Evolutionary conservation across 257 asterid species (phyloP).

Genomic region (Lycium ferocissimum): DNA sequence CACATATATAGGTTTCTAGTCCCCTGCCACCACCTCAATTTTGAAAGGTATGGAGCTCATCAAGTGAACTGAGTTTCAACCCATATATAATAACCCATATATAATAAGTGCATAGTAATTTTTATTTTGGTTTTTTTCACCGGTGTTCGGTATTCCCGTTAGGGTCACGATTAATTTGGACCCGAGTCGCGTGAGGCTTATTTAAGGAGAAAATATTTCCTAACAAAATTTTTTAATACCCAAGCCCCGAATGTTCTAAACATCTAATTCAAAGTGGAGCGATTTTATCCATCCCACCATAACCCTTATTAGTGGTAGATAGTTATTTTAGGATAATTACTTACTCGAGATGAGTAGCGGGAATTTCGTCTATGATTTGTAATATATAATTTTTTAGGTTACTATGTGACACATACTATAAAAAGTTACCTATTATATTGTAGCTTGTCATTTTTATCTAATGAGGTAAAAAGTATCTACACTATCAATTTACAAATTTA

Average conservation of each 20-base stretch:
- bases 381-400: neutral
- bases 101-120: neutral
- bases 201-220: neutral
- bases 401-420: neutral
- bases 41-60: neutral
- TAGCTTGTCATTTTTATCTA: constrained; percentile 15
- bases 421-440: neutral
- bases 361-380: neutral
- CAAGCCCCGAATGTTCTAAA: no score
- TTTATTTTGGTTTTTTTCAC: no score
- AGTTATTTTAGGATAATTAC: neutral
- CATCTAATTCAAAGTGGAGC: neutral
- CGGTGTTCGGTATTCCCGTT: neutral
- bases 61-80: neutral
- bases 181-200: no score
- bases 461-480: constrained; percentile 1
- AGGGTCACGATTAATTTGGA: neutral
- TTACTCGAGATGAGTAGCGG: neutral
- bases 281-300: neutral
- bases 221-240: neutral
- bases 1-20: no score
- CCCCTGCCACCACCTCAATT: neutral
- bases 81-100: neutral
- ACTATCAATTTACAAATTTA: neutral
- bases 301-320: no score